Base-by-base conservation (phyloP, 345 rosid species). In the Sisymbrium irio region DNA sequence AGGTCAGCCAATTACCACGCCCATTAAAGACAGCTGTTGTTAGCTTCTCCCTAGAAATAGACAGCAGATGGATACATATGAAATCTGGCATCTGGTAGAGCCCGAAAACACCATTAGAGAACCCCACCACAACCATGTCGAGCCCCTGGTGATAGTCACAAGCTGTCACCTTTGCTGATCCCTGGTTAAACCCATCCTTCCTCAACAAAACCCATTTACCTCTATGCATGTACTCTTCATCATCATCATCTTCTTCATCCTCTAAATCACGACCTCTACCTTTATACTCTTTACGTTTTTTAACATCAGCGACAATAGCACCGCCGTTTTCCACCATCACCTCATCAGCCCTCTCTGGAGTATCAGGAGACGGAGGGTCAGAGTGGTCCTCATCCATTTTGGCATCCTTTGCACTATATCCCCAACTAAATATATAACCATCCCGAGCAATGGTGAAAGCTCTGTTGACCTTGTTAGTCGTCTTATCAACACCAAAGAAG, bases 21-120 rank as follows among this genome's bases (percentile, higher is more conserved):
- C 80, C 89, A 82, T 95, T 95, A 64, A 95, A 92, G 20, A 82
- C 83, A 15, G 96, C 96, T 56, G 94, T 82, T 3, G 99, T 95
- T 25, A 95, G 83, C 84, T 88, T 92, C 82, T 92, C 91, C 78
- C 88, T 92, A 0, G 97, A 95, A 27, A 95, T 86, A 0, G 98
- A 92, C 41, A 92, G 56, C 79, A 86, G 79, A 77, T 92, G 98
- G 45, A 95, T 75, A 78, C 99, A 95, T 65, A 92, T 81, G 68
- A 95, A 92, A 83, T 92, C 94, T 0, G 97, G 99, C 98, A 95
- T 95, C 77, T 95, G 94, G 44, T 95, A 95, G 74, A 90, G 80
- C 72, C 99, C 96, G 20, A 90, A 95, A 50, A 86, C 94, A 46
- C 99, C 99, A 76, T 87, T 88, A 0, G 96, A 87, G 81, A 88